A percentile compares a stretch with the other conserved stretches of the same genome.
Evolutionary conservation across 192 early-diverging fungal species (phyloP).

Genomic region (Thoreauomyces humboldtii): DNA sequence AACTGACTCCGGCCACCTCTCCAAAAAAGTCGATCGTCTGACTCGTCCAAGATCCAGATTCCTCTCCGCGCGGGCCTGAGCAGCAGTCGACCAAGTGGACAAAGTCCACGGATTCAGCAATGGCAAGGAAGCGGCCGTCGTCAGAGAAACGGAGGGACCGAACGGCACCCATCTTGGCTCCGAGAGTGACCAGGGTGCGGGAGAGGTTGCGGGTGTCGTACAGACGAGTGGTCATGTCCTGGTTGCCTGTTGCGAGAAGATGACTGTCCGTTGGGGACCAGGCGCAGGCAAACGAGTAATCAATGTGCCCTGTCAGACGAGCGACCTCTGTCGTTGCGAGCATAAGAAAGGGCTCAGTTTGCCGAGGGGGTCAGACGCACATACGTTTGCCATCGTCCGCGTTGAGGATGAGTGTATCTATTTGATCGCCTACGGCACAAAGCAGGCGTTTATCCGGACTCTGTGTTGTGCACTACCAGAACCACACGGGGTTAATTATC

Average conservation of each 20-base stretch:
- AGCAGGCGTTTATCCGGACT: constrained; percentile 55
- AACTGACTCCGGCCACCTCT: constrained; percentile 62
- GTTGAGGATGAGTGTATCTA: constrained; percentile 44
- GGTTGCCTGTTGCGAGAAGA: constrained; percentile 63
- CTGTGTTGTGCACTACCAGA: constrained; percentile 51
- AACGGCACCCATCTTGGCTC: constrained; percentile 52
- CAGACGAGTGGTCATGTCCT: constrained; percentile 53
- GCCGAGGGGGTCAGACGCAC: neutral
- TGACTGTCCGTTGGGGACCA: constrained; percentile 60
- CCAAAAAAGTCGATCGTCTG: constrained; percentile 74
- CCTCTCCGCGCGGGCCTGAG: neutral
- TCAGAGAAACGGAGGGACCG: constrained; percentile 59
- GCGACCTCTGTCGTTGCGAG: neutral
- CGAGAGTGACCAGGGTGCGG: constrained; percentile 49
- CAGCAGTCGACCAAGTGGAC: constrained; percentile 57
- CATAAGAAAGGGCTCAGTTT: neutral
- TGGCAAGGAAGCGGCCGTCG: constrained; percentile 51
- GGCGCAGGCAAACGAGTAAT: constrained; percentile 68
- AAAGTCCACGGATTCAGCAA: constrained; percentile 65
- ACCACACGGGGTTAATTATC: constrained; percentile 3
- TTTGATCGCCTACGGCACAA: constrained; percentile 55
- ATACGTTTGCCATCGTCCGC: constrained; percentile 50
- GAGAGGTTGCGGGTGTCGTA: constrained; percentile 65
- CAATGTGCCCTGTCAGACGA: constrained; percentile 56
- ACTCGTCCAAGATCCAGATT: neutral